Base-by-base conservation (phyloP, 768 basidiomycete genomes). In the Butyriboletus loyo region DNA sequence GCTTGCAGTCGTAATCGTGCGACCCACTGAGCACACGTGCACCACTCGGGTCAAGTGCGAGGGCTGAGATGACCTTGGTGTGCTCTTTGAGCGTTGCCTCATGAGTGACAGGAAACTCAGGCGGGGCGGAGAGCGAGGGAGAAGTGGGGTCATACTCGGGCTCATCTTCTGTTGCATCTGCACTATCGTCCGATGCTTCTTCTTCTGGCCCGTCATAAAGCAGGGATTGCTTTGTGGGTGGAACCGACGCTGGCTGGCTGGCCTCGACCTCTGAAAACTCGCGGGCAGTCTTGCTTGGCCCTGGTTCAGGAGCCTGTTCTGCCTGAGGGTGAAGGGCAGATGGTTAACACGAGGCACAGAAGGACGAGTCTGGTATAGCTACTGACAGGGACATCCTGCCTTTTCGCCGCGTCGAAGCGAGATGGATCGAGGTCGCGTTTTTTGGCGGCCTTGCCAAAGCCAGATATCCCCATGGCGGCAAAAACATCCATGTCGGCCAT, bases 1-100 rank as follows among this genome's bases (percentile, higher is more conserved):
- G 71, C 73, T 98, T 98, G 71, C 89, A 86, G 71, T 99, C 97
- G 66, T 98, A 98, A 69, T 99, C 97, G 73, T 98, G 88, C 19
- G 92, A 92, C 15, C 97, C 97, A 9, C 92, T 89, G 17, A 91
- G 72, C 28, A 99, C 73, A 32, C 97, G 84, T 13, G 96, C 94
- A 52, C 97, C 97, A 21, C 95, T 91, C 7, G 94, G 91, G 71
- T 99, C 97, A 42, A 98, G 75, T 0, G 93, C 79, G 19, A 99
- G 75, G 5, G 97, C 93, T 22, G 95, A 92, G 19, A 98, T 85
- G 48, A 97, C 92, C 74, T 98, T 99, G 14, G 82, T 87, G 67
- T 99, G 97, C 71, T 98, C 95, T 70, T 96, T 97, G 65, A 98
- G 78, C 11, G 83, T 72, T 50, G 96, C 81, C 75, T 98, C 95